Evolutionary conservation across 2,329 filamentous ascomycete genomes (phyloP), one percentile per base, ranked within the genome.

Genomic region (Aspergillus tanneri): DNA sequence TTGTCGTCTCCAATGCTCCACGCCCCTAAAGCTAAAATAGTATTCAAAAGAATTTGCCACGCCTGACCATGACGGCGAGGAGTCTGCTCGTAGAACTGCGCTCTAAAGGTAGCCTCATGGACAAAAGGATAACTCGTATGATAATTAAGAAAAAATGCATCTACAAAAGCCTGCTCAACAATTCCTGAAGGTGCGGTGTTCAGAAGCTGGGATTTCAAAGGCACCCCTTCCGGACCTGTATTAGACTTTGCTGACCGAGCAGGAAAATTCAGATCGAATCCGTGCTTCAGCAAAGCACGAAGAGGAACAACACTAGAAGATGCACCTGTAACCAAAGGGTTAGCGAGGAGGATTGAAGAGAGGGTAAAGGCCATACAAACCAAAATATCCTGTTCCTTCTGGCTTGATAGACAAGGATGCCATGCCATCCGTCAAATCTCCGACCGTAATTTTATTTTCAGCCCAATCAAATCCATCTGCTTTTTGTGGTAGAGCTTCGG

Each of bases 121-220:
- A 77, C 61, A 32, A 77, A 70, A 1, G 75, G 75, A 54, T 77
- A 77, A 35, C 70, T 71, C 5, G 65, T 61, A 52, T 77, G 73
- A 51, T 77, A 77, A 19, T 74, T 66, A 16, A 67, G 55, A 46
- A 77, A 78, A 54, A 74, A 78, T 1, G 72, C 69, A 47, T 77
- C 70, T 46, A 73, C 70, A 28, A 73, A 70, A 3, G 69, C 64
- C 52, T 71, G 68, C 44, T 70, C 67, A 10, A 71, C 63, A 24
- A 71, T 51, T 10, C 67, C 67, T 19, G 68, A 69, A 1, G 68
- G 68, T 8, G 68, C 68, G 19, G 64, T 66, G 43, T 64, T 65
- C 32, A 70, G 52, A 25, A 70, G 61, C 36, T 70, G 66, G n/a
- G 65, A 61, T 53, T 71, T 70, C 41, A 69, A 55, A 16, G 67